A percentile compares a stretch with the other conserved stretches of the same genome.
These are phyloP conservation scores for Ascochyta fabae DNA, from an alignment of 2,329 filamentous ascomycete genomes.

Conservation along the genomic window DNA sequence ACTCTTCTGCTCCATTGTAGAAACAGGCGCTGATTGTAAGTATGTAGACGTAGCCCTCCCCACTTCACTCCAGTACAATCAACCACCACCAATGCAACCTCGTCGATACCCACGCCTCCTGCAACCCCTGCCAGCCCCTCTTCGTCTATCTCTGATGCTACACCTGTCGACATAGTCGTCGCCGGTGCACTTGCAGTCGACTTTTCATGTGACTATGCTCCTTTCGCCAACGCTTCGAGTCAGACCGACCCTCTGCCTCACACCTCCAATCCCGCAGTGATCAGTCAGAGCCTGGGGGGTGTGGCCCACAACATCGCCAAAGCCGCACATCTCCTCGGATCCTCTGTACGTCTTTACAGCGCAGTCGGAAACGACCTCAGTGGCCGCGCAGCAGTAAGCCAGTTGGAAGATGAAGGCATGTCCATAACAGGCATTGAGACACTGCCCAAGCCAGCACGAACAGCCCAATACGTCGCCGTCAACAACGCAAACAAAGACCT, in stretches of 20 bases:
- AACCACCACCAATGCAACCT: slow-evolving; percentile 25
- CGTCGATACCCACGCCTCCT: slow-evolving; percentile 19
- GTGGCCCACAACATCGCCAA: slow-evolving; percentile 92
- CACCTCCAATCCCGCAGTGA: slow-evolving; percentile 85
- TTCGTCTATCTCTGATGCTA: neutral
- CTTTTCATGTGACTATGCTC: slow-evolving; percentile 78
- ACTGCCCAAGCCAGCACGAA: slow-evolving; percentile 61
- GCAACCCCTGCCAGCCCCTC: neutral
- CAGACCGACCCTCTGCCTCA: slow-evolving; percentile 62
- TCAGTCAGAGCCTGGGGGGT: slow-evolving; percentile 84
- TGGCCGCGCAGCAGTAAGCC: slow-evolving; percentile 73
- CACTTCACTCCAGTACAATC: slow-evolving; percentile 32
- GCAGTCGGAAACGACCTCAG: slow-evolving; percentile 80
- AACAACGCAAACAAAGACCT: slow-evolving; percentile 86
- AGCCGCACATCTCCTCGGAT: slow-evolving; percentile 75
- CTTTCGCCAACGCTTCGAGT: slow-evolving; percentile 49
- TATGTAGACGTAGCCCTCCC: slow-evolving; percentile 40
- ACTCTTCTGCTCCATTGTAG: slow-evolving; percentile 35
- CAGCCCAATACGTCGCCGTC: slow-evolving; percentile 89
- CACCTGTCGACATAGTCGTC: slow-evolving; percentile 71
- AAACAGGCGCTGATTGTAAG: slow-evolving; percentile 48
- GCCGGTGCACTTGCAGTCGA: slow-evolving; percentile 91
- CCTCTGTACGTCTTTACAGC: slow-evolving; percentile 75
- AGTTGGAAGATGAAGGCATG: slow-evolving; percentile 69
- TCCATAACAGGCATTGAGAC: slow-evolving; percentile 66